phyloP scores from a whole-genome alignment of 2,329 filamentous ascomycete species.

The Cadophora sp. region DNA sequence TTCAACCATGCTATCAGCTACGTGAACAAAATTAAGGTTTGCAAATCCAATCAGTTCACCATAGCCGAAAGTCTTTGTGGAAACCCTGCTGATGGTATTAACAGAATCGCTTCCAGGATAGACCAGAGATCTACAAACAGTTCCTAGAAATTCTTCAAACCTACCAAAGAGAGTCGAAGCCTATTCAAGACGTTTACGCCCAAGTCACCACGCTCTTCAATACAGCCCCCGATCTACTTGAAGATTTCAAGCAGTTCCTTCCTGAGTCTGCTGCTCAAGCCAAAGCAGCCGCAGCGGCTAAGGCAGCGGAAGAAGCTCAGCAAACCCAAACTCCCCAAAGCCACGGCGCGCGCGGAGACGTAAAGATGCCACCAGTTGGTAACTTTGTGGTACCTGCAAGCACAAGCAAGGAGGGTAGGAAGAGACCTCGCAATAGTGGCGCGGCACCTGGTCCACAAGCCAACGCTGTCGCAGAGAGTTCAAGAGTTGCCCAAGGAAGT shows the following conservation, averaged over 20 bases:
- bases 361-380: conserved; percentile 88
- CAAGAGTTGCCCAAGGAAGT: conserved; percentile 43
- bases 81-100: conserved; percentile 20
- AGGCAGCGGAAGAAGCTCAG: conserved; percentile 70
- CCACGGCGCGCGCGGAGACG: conserved; percentile 55
- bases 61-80: conserved; percentile 17
- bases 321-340: conserved; percentile 62
- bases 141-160: conserved; percentile 98
- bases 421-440: conserved; percentile 64
- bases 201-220: conserved; percentile 96
- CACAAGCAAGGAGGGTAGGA: conserved; percentile 89
- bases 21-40: conserved; percentile 98
- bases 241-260: conserved; percentile 98
- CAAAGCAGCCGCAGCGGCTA: conserved; percentile 63
- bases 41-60: conserved; percentile 4
- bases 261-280: conserved; percentile 83
- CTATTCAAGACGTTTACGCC: conserved; percentile 96
- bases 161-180: conserved; percentile 97
- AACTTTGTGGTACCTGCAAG: conserved; percentile 88
- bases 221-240: conserved; percentile 89
- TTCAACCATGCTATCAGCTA: conserved; percentile 99
- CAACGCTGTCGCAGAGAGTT: conserved; percentile 36
- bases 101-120: conserved; percentile 96
- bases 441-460: conserved; percentile 45
- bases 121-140: conserved; percentile 98